Conservation (phyloP, 305 asterid species). For the Fraxinus xanthoxyloides region DNA sequence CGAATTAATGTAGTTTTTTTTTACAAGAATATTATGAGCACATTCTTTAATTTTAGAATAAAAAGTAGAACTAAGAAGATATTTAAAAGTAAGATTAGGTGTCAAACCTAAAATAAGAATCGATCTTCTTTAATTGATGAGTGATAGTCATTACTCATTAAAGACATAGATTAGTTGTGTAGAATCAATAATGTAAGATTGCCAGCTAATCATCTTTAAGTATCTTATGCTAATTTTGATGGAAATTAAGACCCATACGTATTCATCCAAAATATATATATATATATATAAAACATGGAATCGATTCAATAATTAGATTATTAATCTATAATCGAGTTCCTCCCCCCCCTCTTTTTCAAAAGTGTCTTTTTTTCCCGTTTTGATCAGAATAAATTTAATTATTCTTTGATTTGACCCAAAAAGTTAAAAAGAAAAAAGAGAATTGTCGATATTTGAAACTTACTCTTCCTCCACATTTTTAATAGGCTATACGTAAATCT, state of each 20-base stretch:
- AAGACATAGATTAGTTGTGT: background rate
- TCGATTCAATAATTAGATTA: background rate
- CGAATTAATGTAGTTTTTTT: background rate
- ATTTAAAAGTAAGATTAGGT: background rate
- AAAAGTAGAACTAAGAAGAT: background rate
- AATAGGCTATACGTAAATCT: background rate
- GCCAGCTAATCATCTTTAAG: slow-evolving; percentile 18
- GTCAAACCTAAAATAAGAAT: background rate
- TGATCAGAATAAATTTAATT: background rate
- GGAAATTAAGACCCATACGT: background rate
- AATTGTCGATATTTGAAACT: background rate
- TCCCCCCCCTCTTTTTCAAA: background rate
- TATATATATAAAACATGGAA: background rate
- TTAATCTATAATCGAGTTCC: background rate
- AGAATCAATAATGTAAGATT: slow-evolving; percentile 21
- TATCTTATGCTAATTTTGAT: slow-evolving; percentile 27
- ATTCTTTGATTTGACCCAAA: background rate
- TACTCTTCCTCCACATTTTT: background rate
- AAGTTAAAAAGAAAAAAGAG: background rate
- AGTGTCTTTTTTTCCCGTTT: background rate
- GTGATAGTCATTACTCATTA: background rate
- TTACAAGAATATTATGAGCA: background rate
- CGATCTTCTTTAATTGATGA: slow-evolving; percentile 3
- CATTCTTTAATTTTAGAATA: background rate
- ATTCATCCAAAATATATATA: background rate